These are phyloP conservation scores for Primulina eburnea DNA, from an alignment of 257 asterid species.

Conservation along the genomic window DNA sequence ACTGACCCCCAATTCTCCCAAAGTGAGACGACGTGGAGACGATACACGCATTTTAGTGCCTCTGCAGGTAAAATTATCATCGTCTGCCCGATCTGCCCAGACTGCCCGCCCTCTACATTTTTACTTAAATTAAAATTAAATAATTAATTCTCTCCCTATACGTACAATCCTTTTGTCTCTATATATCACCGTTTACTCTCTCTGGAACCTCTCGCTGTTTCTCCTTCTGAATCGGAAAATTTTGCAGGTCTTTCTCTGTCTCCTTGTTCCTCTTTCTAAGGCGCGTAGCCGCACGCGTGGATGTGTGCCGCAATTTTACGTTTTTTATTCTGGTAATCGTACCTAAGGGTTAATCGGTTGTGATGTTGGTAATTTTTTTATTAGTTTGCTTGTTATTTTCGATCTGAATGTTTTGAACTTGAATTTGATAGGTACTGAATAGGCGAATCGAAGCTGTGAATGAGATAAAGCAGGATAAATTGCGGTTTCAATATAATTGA, in stretches of 20 bases:
- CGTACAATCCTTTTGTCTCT: constrained; percentile 1
- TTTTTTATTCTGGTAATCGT: constrained; percentile 1
- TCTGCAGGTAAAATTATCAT: constrained; percentile 20
- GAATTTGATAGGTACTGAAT: constrained; percentile 29
- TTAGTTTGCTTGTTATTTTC: constrained; percentile 9
- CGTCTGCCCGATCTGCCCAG: constrained; percentile 14
- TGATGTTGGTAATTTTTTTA: neutral
- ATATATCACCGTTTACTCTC: constrained; percentile 11
- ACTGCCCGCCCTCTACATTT: constrained; percentile 6
- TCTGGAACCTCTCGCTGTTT: constrained; percentile 6
- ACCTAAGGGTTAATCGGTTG: neutral
- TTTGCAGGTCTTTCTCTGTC: constrained; percentile 9
- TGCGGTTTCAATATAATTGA: constrained; percentile 16
- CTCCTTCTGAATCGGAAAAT: constrained; percentile 16
- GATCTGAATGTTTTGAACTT: constrained; percentile 24
- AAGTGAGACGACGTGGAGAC: neutral
- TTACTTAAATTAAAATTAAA: neutral
- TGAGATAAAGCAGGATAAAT: constrained; percentile 13
- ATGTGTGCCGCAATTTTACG: neutral
- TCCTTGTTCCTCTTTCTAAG: neutral
- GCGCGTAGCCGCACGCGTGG: constrained; percentile 1
- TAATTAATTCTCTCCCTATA: neutral
- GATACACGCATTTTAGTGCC: neutral
- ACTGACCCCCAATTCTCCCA: no score
- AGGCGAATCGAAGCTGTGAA: constrained; percentile 22